Evolutionary conservation across 169 alveolate species (phyloP).

Genomic region (Babesia divergens): DNA sequence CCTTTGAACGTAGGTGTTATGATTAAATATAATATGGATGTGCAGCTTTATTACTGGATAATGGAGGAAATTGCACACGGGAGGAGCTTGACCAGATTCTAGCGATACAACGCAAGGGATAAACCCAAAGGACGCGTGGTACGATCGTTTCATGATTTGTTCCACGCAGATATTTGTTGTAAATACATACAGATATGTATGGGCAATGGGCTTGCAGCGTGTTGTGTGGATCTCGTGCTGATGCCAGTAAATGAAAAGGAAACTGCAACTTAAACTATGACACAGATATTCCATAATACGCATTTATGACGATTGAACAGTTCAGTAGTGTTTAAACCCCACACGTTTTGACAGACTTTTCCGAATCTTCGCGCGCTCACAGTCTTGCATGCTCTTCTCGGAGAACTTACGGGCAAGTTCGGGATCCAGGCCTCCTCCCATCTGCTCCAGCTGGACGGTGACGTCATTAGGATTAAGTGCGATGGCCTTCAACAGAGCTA

Average conservation of each 20-base stretch:
- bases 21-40: not conserved
- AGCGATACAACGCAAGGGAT: slow-evolving; percentile 15
- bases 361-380: slow-evolving; percentile 38
- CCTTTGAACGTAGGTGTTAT: slow-evolving; percentile 27
- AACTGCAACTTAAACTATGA: too few species aligned
- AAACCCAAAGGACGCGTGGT: not conserved
- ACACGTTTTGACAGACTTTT: slow-evolving; percentile 38
- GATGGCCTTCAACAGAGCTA: slow-evolving; percentile 78
- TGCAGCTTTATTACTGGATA: slow-evolving; percentile 39
- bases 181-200: too few species aligned
- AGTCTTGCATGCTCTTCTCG: slow-evolving; percentile 31
- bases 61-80: slow-evolving; percentile 58
- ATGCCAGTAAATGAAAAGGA: too few species aligned
- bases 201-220: too few species aligned
- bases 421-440: slow-evolving; percentile 77
- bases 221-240: too few species aligned
- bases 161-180: too few species aligned
- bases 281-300: too few species aligned
- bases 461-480: slow-evolving; percentile 79
- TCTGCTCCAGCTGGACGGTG: slow-evolving; percentile 57
- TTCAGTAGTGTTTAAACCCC: slow-evolving; percentile 56
- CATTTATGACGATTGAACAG: not conserved
- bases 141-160: too few species aligned
- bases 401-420: slow-evolving; percentile 73
- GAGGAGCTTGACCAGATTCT: slow-evolving; percentile 50